Base-by-base conservation (phyloP, 371 early-diverging fungal species). In the Agmasoma carcini region DNA sequence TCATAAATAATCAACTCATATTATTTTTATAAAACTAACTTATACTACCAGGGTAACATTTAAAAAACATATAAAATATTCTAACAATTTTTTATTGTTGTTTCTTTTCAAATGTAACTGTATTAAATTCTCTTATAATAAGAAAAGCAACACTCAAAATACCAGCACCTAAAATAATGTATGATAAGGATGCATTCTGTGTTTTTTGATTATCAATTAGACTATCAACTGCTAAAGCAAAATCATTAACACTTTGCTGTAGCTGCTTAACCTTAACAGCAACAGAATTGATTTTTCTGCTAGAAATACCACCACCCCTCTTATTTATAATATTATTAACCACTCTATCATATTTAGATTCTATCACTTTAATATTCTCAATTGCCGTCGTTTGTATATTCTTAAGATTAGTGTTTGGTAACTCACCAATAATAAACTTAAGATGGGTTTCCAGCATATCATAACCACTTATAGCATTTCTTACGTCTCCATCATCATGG, bases 401-500 rank as follows among this genome's bases (percentile, higher is more conserved):
- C 26, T 54, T 43, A 17, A 75, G 46, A 9, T 58, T 52, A 36
- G 59, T 46, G 2, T 48, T 43, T 17, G 55, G 43, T n/a, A 69
- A 59, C 25, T 69, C 66, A 0, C 75, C 75, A 12, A 75, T n/a
- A 0, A 69, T 55, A 23, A 50, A 19, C 22, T 65, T 59, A 2
- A 68, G 27, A 41, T 70, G 71, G 19, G 63, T 44, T 3, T 47
- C 51, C 15, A 67, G 41, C 45, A 68, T 57, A 37, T 68, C 65
- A 2, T 69, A 47, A 9, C 59, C 56, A 9, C 67, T 38, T 12
- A 76, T 71, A 25, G 70, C 58, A 55, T 70, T 63, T 61, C 61
- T 64, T 30, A 70, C 49, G 31, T 74, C 74, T 19, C 39, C 41
- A 31, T 67, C 55, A 31, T 15, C 19, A 31, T 57, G 58, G 11